These are phyloP conservation scores for Stentor coeruleus DNA, from an alignment of 73 alveolate species.

Conservation along the genomic window DNA sequence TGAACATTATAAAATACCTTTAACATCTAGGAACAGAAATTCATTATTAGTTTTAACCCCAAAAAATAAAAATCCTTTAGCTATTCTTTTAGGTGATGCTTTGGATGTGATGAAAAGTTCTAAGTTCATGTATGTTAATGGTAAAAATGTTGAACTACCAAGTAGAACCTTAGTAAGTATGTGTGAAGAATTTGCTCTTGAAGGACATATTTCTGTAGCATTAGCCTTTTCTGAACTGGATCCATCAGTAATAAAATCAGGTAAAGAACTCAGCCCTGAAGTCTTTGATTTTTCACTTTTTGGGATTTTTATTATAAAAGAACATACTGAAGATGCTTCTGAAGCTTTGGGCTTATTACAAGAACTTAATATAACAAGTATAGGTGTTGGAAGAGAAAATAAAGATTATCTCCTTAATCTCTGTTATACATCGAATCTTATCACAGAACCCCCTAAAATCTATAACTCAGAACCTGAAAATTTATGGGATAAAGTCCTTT, in stretches of 20 bases:
- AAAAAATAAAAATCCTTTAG: not conserved
- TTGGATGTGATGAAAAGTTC: slow-evolving; percentile 6
- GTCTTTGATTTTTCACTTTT: not conserved
- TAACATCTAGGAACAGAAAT: not conserved
- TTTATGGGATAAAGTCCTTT: not conserved
- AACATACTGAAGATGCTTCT: not conserved
- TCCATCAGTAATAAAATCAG: not conserved
- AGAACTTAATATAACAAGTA: not conserved
- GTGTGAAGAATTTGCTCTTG: not conserved
- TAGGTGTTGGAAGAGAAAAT: not conserved
- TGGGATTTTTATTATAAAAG: slow-evolving; percentile 10
- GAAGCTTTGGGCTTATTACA: not conserved
- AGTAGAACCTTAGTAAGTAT: not conserved
- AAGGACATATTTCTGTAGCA: not conserved
- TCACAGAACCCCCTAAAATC: not conserved
- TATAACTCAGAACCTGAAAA: not conserved
- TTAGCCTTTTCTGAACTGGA: slow-evolving; percentile 11
- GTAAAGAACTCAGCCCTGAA: slow-evolving; percentile 12
- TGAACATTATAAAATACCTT: not conserved
- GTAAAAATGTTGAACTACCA: not conserved
- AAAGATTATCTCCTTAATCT: not conserved
- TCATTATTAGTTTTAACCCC: not conserved
- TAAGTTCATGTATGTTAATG: not conserved
- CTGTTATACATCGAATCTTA: not conserved
- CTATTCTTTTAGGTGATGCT: slow-evolving; percentile 12